Evolutionary conservation across 2,329 filamentous ascomycete genomes (phyloP).

Genomic region (Phaeoacremonium minimum): DNA sequence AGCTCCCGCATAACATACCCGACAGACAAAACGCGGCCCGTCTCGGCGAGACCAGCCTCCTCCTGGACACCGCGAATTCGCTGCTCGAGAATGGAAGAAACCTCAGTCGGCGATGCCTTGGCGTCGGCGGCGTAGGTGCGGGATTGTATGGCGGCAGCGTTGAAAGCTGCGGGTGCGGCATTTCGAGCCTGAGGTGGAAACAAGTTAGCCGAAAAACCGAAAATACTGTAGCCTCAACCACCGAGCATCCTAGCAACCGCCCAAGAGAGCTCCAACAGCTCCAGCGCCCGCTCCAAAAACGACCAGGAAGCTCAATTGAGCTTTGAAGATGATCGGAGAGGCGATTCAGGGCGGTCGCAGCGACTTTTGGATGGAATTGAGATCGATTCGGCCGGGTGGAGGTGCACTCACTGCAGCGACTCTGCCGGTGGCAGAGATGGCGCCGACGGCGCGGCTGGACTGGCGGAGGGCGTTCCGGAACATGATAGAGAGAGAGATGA

Average conservation of each 20-base stretch:
- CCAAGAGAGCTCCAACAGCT: conserved; percentile 31
- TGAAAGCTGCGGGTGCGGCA: conserved; percentile 74
- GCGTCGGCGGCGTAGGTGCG: conserved; percentile 89
- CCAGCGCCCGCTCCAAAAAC: conserved; percentile 19
- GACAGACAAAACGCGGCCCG: conserved; percentile 96
- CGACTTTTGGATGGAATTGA: conserved; percentile 40
- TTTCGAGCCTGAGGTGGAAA: conserved; percentile 66
- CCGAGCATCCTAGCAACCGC: conserved; percentile 17
- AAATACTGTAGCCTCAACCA: no score
- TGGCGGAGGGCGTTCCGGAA: conserved; percentile 98
- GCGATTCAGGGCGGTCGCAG: conserved; percentile 30
- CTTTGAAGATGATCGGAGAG: conserved; percentile 19
- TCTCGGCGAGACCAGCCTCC: conserved; percentile 95
- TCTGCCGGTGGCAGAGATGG: conserved; percentile 87
- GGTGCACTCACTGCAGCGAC: conserved; percentile 84
- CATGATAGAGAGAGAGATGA: conserved; percentile 64
- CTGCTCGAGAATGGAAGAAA: conserved; percentile 99
- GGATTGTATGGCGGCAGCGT: conserved; percentile 65
- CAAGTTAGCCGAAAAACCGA: conserved; percentile 19
- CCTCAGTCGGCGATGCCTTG: conserved; percentile 95
- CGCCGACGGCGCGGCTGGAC: conserved; percentile 91
- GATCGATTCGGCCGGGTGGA: conserved; percentile 31
- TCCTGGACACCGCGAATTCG: conserved; percentile 98
- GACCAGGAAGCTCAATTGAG: conserved; percentile 30
- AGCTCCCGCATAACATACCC: conserved; percentile 69